A percentile compares a stretch with the other conserved stretches of the same genome.
These are phyloP conservation scores for Claviceps sp. DNA, from an alignment of 2,329 filamentous ascomycete genomes.

Conservation along the genomic window DNA sequence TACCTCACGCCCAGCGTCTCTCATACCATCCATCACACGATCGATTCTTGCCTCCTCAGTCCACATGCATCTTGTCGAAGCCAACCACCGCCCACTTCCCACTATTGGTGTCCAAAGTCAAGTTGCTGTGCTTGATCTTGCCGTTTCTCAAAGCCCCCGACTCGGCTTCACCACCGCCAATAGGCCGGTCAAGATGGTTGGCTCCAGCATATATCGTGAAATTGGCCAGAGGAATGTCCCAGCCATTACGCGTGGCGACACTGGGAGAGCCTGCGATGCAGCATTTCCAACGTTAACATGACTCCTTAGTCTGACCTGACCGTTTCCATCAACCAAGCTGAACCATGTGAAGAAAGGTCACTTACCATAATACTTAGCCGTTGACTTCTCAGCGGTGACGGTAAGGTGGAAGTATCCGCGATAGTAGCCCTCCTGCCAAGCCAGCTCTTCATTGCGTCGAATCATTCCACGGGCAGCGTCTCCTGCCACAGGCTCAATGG, in stretches of 20 bases:
- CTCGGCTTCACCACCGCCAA: constrained; percentile 31
- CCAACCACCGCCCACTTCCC: constrained; percentile 13
- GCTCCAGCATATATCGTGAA: constrained; percentile 52
- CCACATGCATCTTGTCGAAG: constrained; percentile 13
- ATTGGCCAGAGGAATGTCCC: constrained; percentile 54
- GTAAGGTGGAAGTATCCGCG: constrained; percentile 58
- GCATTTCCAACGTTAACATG: background rate
- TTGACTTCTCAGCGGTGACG: constrained; percentile 40
- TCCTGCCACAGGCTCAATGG: constrained; percentile 38
- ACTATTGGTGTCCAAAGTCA: constrained; percentile 29
- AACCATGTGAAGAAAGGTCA: background rate
- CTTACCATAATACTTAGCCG: constrained; percentile 52
- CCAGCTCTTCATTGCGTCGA: constrained; percentile 46
- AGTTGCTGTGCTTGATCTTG: constrained; percentile 29
- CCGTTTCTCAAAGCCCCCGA: constrained; percentile 42
- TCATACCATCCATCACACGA: background rate
- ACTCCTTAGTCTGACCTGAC: too few relatives aligned
- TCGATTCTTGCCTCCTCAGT: background rate
- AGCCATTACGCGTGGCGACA: constrained; percentile 42
- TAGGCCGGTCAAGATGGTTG: constrained; percentile 38
- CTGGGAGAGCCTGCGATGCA: constrained; percentile 30
- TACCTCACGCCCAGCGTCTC: background rate
- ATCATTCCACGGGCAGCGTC: constrained; percentile 31
- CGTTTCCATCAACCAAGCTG: too few relatives aligned
- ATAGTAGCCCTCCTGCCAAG: constrained; percentile 64